Percentiles rank a stretch among this genome's conserved stretches.
Conservation (phyloP, 305 asterid genomes). For the Nicotiana rustica region DNA sequence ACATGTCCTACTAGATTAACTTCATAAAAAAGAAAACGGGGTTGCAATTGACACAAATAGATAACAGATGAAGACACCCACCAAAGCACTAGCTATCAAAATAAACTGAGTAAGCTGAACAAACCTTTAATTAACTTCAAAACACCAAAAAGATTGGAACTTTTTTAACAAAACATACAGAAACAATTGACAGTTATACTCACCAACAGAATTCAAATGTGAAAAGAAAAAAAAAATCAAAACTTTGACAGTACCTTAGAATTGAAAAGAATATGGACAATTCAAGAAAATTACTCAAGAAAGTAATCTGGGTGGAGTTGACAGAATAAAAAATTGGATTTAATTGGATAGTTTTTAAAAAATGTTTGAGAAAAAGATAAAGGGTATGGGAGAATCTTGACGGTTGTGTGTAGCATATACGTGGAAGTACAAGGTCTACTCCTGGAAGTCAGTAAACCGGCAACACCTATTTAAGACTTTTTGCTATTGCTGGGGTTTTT, state of each 20-base stretch:
- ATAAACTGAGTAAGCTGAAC: constrained; percentile 15
- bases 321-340: not conserved
- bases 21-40: not conserved
- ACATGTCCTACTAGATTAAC: not conserved
- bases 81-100: not conserved
- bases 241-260: not conserved
- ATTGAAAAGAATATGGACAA: not conserved
- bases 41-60: not conserved
- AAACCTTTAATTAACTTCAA: not conserved
- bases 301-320: not conserved
- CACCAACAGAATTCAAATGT: not conserved
- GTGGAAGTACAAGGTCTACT: constrained; percentile 31
- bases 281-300: not conserved
- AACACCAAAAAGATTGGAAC: constrained; percentile 2
- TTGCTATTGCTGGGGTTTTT: too few relatives aligned
- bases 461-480: not conserved
- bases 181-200: constrained; percentile 7
- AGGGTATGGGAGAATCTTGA: not conserved
- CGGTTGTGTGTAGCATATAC: constrained; percentile 2
- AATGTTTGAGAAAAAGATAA: not conserved
- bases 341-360: not conserved
- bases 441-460: constrained; percentile 9
- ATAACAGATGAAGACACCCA: not conserved
- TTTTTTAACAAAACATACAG: not conserved
- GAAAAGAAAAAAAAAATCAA: not conserved